Conservation (phyloP, 768 basidiomycete genomes). For the Podaxis pistillaris region DNA sequence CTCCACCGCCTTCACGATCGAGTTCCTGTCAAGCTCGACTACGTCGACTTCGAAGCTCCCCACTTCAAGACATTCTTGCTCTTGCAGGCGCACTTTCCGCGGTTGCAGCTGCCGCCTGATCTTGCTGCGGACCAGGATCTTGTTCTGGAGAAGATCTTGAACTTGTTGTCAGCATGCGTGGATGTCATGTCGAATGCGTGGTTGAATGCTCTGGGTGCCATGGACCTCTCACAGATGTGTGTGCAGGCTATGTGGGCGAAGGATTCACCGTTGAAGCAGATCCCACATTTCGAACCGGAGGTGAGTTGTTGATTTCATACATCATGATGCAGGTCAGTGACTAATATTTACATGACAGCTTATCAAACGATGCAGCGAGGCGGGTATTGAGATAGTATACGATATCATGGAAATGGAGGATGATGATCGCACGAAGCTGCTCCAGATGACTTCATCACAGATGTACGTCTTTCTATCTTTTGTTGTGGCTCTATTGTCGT, state of each 20-base stretch:
- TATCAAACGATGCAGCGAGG: too few species aligned
- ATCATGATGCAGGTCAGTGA: background rate
- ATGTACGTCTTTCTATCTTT: too few species aligned
- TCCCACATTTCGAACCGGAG: conserved; percentile 93
- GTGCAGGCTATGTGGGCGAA: conserved; percentile 98
- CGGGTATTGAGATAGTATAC: too few species aligned
- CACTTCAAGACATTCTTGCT: conserved; percentile 98
- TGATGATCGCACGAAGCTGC: too few species aligned
- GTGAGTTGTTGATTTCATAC: conserved; percentile 36
- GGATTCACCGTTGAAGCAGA: conserved; percentile 92
- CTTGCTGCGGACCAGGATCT: conserved; percentile 88
- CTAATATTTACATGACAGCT: too few species aligned
- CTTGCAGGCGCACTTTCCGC: conserved; percentile 94
- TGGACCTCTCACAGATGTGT: conserved; percentile 99
- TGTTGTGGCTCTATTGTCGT: too few species aligned
- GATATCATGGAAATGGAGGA: too few species aligned
- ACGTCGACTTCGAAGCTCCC: conserved; percentile 84
- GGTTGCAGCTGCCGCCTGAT: conserved; percentile 88
- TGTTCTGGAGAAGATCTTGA: conserved; percentile 88
- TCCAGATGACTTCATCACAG: too few species aligned
- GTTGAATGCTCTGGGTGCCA: conserved; percentile 91
- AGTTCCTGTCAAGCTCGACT: conserved; percentile 90
- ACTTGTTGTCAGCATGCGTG: conserved; percentile 90
- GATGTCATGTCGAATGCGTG: conserved; percentile 98
- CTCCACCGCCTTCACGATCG: conserved; percentile 92